Percentiles rank a stretch among this genome's conserved stretches.
Evolutionary conservation across 306 rosid genomes (phyloP).

Genomic region (Rosa persica): DNA sequence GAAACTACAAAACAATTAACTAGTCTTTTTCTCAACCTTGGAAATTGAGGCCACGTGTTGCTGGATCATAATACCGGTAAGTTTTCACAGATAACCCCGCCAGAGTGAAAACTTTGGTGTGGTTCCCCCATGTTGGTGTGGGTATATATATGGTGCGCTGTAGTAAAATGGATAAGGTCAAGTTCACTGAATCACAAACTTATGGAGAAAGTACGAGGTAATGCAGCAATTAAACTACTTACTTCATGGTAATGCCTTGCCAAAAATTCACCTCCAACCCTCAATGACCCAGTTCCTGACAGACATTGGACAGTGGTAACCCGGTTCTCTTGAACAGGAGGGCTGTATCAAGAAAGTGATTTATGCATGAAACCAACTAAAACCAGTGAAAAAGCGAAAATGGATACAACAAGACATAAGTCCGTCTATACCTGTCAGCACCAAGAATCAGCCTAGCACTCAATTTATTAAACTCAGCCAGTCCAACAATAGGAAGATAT

Average conservation of each 20-base stretch:
- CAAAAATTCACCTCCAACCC: constrained; percentile 98
- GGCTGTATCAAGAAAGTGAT: constrained; percentile 49
- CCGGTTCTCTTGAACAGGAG: constrained; percentile 83
- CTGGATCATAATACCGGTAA: constrained; percentile 92
- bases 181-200: constrained; percentile 4
- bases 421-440: constrained; percentile 62
- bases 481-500: constrained; percentile 83
- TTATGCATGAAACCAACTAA: not conserved
- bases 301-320: constrained; percentile 85
- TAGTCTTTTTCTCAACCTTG: constrained; percentile 53
- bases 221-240: constrained; percentile 29
- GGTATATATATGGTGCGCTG: constrained; percentile 89
- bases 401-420: not conserved
- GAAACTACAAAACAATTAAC: not conserved
- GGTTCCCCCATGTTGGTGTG: constrained; percentile 97
- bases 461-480: constrained; percentile 82
- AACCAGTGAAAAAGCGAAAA: not conserved
- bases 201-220: not conserved
- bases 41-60: constrained; percentile 89
- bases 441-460: constrained; percentile 97
- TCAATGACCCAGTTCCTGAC: constrained; percentile 96
- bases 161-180: constrained; percentile 19
- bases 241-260: constrained; percentile 92
- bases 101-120: constrained; percentile 68
- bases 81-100: constrained; percentile 82